Base-by-base conservation (phyloP, 352 stramenopile genomes). In the Pythium grandisporangium region DNA sequence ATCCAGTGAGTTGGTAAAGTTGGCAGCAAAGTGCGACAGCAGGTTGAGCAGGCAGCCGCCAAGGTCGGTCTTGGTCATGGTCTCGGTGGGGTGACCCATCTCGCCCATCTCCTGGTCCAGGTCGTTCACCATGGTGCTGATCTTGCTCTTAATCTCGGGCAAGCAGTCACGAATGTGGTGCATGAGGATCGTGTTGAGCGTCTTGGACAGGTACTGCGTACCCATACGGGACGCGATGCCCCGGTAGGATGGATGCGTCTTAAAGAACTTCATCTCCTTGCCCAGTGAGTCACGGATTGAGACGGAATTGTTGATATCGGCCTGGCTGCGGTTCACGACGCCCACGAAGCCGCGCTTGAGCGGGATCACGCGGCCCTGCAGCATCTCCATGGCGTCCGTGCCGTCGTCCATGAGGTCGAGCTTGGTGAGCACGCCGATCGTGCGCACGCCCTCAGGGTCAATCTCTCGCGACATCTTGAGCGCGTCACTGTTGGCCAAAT, bases 331-430 rank as follows among this genome's bases (percentile, higher is more conserved):
- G 73, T 99, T 99, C 48, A 99, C 96, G 10, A 99, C 95, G 40
- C 85, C 96, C 37, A 99, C 95, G 52, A 98, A 99, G 37, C 97
- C 97, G 43, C 87, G 78, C 42, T 97, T 95, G 19, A 99, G 77
- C 21, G 95, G 94, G 53, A 99, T 99, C 8, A 99, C 80, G 51
- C 87, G 82, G 55, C 96, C 96, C 29, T 97, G 71, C 19, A 99
- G 75, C 70, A 99, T 97, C 37, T 98, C 94, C 42, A 87, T 67
- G 6, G 94, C 95, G 69, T 99, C 96, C 7, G 97, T 99, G 38
- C 96, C 97, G 44, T 97, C 86, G 72, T 99, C 97, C 96, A 99
- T 99, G 30, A 99, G 80, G 64, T 99, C 97, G 17, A 99, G 66
- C 66, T 99, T 99, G 2, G 97, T 99, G 22, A 99, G 71, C 32